Percentiles rank a stretch among this genome's conserved stretches.
These are phyloP conservation scores for Blastobotrys aristatus DNA, from an alignment of 1,139 yeast species.

Conservation along the genomic window DNA sequence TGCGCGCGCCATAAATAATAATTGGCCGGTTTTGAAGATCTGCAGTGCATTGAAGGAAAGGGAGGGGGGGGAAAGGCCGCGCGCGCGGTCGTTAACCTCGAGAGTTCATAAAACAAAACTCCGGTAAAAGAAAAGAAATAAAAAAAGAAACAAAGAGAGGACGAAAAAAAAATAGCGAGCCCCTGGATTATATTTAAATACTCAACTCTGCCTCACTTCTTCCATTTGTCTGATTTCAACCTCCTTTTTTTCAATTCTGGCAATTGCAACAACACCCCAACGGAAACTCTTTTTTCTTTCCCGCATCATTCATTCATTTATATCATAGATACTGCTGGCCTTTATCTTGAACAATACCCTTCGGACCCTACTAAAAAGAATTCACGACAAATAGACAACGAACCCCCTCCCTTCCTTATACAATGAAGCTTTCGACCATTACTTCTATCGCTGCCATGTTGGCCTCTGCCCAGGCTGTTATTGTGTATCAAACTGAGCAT, in stretches of 20 bases:
- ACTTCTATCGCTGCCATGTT: slow-evolving; percentile 11
- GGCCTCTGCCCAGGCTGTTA: slow-evolving; percentile 19
- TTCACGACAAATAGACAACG: not conserved
- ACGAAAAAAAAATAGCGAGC: not conserved
- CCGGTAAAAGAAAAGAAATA: not conserved
- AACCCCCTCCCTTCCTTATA: not conserved
- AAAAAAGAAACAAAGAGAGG: not conserved
- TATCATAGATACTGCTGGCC: slow-evolving; percentile 2
- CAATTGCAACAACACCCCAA: not conserved
- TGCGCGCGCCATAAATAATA: too few species aligned
- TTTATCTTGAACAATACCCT: not conserved
- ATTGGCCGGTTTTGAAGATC: too few species aligned
- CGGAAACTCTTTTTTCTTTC: not conserved
- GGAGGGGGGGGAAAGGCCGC: too few species aligned
- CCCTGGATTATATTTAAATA: not conserved
- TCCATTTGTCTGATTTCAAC: not conserved
- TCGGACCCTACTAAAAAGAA: not conserved
- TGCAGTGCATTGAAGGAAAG: too few species aligned
- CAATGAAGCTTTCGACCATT: slow-evolving; percentile 13
- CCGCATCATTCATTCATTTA: not conserved
- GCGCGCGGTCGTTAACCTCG: not conserved
- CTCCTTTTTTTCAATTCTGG: not conserved
- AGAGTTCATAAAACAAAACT: not conserved
- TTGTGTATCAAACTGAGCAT: slow-evolving; percentile 27
- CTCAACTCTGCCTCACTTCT: not conserved